Conservation (phyloP, 164 flowering plant species). For the Annona cherimola region DNA sequence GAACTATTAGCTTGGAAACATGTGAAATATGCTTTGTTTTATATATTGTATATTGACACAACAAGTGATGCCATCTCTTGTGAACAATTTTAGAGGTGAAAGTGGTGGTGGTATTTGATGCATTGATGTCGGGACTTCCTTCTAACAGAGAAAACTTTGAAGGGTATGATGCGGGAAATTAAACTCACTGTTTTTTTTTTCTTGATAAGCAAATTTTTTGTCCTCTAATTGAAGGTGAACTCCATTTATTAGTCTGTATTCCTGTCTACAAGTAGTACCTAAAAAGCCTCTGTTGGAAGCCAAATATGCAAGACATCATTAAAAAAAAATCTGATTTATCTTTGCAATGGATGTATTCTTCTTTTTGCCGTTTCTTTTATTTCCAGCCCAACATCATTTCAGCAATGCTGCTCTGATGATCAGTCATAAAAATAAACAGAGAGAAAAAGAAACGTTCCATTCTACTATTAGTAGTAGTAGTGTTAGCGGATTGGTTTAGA, state of each 20-base stretch:
- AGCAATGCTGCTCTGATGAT: too few relatives aligned
- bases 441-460: too few relatives aligned
- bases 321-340: too few relatives aligned
- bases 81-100: constrained; percentile 67
- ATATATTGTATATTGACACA: background rate
- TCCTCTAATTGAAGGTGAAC: background rate
- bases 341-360: background rate
- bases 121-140: constrained; percentile 84
- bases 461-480: too few relatives aligned
- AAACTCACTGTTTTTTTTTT: background rate
- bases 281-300: too few relatives aligned
- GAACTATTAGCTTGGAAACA: background rate
- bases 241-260: too few relatives aligned
- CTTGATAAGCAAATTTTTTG: background rate
- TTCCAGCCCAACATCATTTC: too few relatives aligned
- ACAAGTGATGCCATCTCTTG: background rate
- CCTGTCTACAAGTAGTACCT: too few relatives aligned
- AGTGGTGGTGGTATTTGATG: constrained; percentile 96
- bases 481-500: too few relatives aligned
- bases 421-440: too few relatives aligned
- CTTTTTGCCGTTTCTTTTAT: background rate
- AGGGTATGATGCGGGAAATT: constrained; percentile 47
- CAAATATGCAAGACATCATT: too few relatives aligned
- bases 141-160: constrained; percentile 75
- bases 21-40: background rate